Base-by-base conservation (phyloP, 2,329 filamentous ascomycete genomes). In the Trichoderma cornu-damae region DNA sequence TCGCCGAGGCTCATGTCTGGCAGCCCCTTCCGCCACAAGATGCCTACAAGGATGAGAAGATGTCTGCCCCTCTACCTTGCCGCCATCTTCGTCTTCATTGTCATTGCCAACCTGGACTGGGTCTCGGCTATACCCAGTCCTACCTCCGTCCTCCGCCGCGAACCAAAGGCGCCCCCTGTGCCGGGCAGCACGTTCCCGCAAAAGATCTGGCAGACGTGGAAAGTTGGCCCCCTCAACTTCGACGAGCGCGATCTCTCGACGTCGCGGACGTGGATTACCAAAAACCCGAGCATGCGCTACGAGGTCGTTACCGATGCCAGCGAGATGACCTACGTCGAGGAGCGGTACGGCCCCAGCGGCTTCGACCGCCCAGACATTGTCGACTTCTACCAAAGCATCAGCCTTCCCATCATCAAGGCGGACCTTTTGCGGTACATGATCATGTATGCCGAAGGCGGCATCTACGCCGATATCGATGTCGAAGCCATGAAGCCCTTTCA, bases 161-260 rank as follows among this genome's bases (percentile, higher is more conserved):
- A 62, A 47, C 53, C 7, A 40, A 64, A 64, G 16, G 14, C 52
- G 50, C 55, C 58, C 51, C 3, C 46, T 12, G 22, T 50, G 24
- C 44, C 49, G 20, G 43, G 54, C 40, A 49, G 62, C 63, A 68
- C 62, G 20, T 89, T 84, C 64, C 87, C 79, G 5, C 77, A 78
- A 56, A 90, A 89, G 70, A 87, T 90, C 62, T 90, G 86, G 87
- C 87, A 90, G 70, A 86, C 83, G 0, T 90, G 87, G 87, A 90
- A 89, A 68, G 80, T 86, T 26, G 80, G 86, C 60, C 83, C 86
- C 2, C 73, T 88, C 32, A 75, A 76, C 2, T 88, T 89, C 65
- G 86, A 87, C 61, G 78, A 84, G 64, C 77, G 82, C 52, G 85
- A 89, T 64, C 73, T 80, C 30, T 71, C 77, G 22, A 76, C 77